Evolutionary conservation across 23 red algal genomes (phyloP).

Genomic region (Agarophyton chilense): DNA sequence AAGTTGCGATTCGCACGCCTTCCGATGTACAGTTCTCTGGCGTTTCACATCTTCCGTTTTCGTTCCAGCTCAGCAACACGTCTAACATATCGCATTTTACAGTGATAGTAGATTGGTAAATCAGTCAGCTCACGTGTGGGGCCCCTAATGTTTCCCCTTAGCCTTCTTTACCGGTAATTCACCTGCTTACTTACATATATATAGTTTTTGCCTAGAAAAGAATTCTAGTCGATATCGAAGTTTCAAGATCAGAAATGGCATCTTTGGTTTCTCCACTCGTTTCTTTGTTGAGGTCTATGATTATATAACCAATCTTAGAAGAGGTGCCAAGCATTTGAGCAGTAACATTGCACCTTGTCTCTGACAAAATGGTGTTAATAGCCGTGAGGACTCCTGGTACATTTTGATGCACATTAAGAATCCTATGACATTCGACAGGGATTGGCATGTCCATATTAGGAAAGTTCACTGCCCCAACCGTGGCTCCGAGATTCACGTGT

Average conservation of each 20-base stretch:
- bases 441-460: constrained; percentile 87
- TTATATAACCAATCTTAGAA: constrained; percentile 80
- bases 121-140: background rate
- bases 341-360: constrained; percentile 69
- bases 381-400: constrained; percentile 86
- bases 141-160: background rate
- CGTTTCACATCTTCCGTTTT: background rate
- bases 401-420: constrained; percentile 87
- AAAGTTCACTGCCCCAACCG: constrained; percentile 86
- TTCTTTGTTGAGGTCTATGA: constrained; percentile 87
- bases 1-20: background rate
- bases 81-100: background rate
- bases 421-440: constrained; percentile 58
- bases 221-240: constrained; percentile 82
- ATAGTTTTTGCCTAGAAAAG: constrained; percentile 51
- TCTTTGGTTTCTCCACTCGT: constrained; percentile 81
- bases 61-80: background rate
- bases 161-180: background rate
- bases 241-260: constrained; percentile 69
- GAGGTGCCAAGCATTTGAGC: constrained; percentile 88
- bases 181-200: too few relatives aligned
- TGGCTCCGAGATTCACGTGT: constrained; percentile 72
- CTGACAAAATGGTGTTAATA: constrained; percentile 86
- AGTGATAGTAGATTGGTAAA: background rate
- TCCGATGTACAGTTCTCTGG: background rate